Conservation (phyloP, 495 filamentous ascomycete genomes). For the Letharia columbiana region DNA sequence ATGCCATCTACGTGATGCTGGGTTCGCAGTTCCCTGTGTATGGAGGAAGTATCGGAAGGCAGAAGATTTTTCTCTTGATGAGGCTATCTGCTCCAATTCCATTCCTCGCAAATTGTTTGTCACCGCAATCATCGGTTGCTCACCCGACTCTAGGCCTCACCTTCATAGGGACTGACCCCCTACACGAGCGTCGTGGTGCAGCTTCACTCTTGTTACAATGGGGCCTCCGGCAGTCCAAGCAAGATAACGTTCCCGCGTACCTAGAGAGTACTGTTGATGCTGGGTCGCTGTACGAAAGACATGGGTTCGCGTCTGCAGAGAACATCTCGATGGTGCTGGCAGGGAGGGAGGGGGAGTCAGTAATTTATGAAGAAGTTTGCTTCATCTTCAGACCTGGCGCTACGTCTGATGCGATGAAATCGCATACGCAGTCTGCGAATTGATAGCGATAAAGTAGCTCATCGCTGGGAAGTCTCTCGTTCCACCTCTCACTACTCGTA, state of each 20-base stretch:
- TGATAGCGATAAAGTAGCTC: neutral
- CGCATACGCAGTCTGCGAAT: neutral
- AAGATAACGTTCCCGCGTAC: slow-evolving; percentile 8
- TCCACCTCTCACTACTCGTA: no score
- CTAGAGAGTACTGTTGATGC: slow-evolving; percentile 12
- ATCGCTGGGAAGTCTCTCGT: no score
- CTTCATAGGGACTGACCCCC: slow-evolving; percentile 18
- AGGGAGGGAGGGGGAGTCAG: neutral
- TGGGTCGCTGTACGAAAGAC: slow-evolving; percentile 12
- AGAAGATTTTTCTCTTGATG: neutral
- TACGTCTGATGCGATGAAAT: neutral
- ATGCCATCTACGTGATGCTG: neutral
- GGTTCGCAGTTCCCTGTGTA: neutral
- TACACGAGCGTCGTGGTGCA: slow-evolving; percentile 14
- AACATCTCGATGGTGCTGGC: slow-evolving; percentile 9
- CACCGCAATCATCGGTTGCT: neutral
- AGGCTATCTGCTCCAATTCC: no score
- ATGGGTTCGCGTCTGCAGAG: slow-evolving; percentile 2
- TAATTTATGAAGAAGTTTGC: slow-evolving; percentile 11
- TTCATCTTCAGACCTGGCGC: slow-evolving; percentile 13
- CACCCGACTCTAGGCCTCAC: slow-evolving; percentile 6
- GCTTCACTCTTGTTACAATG: slow-evolving; percentile 8
- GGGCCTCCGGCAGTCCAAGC: slow-evolving; percentile 4
- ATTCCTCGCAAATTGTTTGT: neutral
- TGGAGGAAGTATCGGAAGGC: neutral